Evolutionary conservation across 345 rosid species (phyloP).

Genomic region (Schrenkiella parvula): DNA sequence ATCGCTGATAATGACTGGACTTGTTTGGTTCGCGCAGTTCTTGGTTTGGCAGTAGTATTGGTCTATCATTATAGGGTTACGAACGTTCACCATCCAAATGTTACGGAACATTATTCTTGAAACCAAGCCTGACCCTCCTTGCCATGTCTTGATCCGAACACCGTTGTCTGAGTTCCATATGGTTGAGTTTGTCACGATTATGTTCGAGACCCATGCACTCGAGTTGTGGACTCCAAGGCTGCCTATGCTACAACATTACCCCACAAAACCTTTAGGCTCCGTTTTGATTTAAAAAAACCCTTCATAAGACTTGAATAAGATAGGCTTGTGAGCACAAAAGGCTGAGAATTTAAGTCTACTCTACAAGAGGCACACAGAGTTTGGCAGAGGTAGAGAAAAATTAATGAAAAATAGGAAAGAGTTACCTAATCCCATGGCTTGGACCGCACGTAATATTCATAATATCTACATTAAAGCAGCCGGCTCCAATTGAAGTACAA

Average conservation of each 20-base stretch:
- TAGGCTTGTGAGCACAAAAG: background rate
- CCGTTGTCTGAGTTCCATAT: conserved; percentile 68
- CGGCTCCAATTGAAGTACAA: conserved; percentile 78
- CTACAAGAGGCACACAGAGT: conserved; percentile 10
- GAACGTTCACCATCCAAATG: conserved; percentile 70
- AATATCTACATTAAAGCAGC: conserved; percentile 69
- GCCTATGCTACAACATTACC: conserved; percentile 62
- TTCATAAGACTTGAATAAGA: background rate
- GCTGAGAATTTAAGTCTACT: background rate
- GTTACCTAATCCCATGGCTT: conserved; percentile 88
- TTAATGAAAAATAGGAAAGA: background rate
- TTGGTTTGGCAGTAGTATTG: conserved; percentile 80
- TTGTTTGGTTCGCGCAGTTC: conserved; percentile 65
- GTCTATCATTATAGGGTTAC: conserved; percentile 80
- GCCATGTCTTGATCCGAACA: conserved; percentile 91
- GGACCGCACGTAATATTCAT: conserved; percentile 87
- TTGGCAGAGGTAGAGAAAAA: conserved; percentile 12
- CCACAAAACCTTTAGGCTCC: background rate
- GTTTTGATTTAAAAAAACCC: background rate
- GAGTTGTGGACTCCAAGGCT: conserved; percentile 80
- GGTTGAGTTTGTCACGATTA: conserved; percentile 67
- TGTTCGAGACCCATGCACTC: conserved; percentile 71
- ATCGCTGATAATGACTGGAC: conserved; percentile 58
- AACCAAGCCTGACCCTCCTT: conserved; percentile 87
- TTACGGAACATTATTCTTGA: conserved; percentile 57